phyloP scores from a whole-genome alignment of 345 rosid genomes.

The Pistacia integerrima region DNA sequence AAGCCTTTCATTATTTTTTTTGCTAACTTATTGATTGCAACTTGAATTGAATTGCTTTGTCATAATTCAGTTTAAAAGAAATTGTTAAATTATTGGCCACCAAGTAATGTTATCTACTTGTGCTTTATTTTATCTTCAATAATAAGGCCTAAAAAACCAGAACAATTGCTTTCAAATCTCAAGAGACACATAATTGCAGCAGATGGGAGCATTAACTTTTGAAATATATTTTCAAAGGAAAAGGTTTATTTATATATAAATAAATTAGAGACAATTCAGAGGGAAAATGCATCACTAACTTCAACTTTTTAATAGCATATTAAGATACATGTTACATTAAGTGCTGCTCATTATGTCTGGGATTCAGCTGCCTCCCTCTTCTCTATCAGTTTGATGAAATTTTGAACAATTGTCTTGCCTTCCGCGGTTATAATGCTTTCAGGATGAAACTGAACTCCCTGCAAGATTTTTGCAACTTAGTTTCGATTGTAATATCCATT shows the following conservation, averaged over 20 bases:
- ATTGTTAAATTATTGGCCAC: background rate
- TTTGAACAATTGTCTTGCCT: slow-evolving; percentile 73
- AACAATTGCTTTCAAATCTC: background rate
- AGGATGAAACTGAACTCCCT: slow-evolving; percentile 99
- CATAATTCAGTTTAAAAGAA: background rate
- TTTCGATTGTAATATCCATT: background rate
- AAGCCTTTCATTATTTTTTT: background rate
- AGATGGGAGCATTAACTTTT: background rate
- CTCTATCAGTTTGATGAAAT: slow-evolving; percentile 71
- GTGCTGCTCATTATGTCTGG: background rate
- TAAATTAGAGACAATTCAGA: background rate
- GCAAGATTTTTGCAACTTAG: slow-evolving; percentile 23
- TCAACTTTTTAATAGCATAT: background rate
- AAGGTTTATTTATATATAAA: background rate
- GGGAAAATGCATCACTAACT: background rate
- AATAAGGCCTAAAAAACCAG: background rate
- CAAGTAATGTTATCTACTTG: background rate
- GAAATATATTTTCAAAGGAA: no score
- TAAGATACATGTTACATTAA: background rate
- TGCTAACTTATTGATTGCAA: background rate
- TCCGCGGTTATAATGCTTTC: slow-evolving; percentile 87
- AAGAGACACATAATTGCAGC: background rate
- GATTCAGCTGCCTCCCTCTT: slow-evolving; percentile 54
- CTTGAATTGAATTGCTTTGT: background rate
- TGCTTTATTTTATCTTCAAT: background rate